Base-by-base conservation (phyloP, 495 filamentous ascomycete species). In the Bacidia rubella region DNA sequence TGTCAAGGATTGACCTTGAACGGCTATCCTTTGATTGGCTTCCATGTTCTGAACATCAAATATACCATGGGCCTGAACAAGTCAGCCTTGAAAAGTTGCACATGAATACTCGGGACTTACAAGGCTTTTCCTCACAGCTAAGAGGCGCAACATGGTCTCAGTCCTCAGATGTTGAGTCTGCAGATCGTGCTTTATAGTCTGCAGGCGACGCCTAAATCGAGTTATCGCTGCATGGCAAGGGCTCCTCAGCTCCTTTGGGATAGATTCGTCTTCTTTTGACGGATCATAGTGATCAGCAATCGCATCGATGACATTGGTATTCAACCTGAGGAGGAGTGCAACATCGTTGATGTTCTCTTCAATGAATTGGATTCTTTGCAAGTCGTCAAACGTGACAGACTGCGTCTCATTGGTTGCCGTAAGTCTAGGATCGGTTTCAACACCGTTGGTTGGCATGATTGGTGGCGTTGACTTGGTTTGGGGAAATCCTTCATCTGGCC, bases 341-440 rank as follows among this genome's bases (percentile, higher is more conserved):
- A 63, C 59, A 55, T 68, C 64, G 15, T 68, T 65, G 17, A 60
- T 54, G 50, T 67, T 67, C 17, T 72, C 66, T 44, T 69, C 64
- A 32, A 65, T 59, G 17, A 55, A 55, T 49, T 68, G 68, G n/a
- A 72, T 57, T 43, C 57, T 44, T 51, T 74, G 71, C 15, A 72
- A 56, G 46, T 70, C 63, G 23, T 49, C 47, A 54, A 71, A 68
- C 7, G 61, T 58, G 53, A 44, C 17, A 17, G 9, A 22, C 41
- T 44, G 15, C 15, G 7, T n/a, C 12, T 44, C 41, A 20, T 44
- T 7, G 41, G 5, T 35, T 5, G 29, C 5, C n/a, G n/a, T n/a
- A n/a, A n/a, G n/a, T n/a, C n/a, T n/a, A n/a, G n/a, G n/a, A n/a
- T n/a, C n/a, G n/a, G n/a, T n/a, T n/a, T n/a, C n/a, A n/a, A n/a